These are phyloP conservation scores for Phytophthora nicotianae DNA, from an alignment of 352 stramenopile species.

Conservation along the genomic window DNA sequence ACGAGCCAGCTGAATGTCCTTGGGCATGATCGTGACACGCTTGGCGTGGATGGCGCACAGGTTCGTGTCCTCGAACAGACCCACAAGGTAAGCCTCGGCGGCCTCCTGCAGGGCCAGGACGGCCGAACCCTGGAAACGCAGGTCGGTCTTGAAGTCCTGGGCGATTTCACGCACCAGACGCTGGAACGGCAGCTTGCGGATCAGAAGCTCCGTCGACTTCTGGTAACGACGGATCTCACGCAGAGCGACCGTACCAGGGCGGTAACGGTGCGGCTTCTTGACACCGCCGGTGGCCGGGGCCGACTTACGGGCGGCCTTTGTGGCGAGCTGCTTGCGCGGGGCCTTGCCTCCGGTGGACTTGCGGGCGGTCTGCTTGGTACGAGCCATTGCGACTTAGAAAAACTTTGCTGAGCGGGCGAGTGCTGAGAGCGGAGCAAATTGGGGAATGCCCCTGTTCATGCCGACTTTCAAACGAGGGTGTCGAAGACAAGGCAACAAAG, in stretches of 20 bases:
- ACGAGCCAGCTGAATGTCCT: conserved; percentile 94
- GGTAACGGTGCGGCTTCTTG: conserved; percentile 93
- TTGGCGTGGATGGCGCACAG: conserved; percentile 94
- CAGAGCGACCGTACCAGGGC: conserved; percentile 90
- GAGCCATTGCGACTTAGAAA: conserved; percentile 74
- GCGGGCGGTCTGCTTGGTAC: conserved; percentile 97
- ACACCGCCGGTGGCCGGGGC: conserved; percentile 91
- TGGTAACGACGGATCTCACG: conserved; percentile 98
- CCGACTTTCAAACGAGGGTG: conserved; percentile 3
- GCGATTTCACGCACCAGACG: conserved; percentile 94
- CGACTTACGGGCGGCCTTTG: conserved; percentile 93
- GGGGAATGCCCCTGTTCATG: conserved; percentile 37
- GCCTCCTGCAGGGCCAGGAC: conserved; percentile 90
- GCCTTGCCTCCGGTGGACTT: conserved; percentile 96
- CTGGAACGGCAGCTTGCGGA: conserved; percentile 97
- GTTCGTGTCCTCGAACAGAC: conserved; percentile 92
- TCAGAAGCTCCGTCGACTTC: conserved; percentile 95
- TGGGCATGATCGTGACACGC: conserved; percentile 94
- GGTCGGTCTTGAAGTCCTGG: conserved; percentile 89
- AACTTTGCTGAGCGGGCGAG: conserved; percentile 29
- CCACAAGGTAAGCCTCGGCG: conserved; percentile 85
- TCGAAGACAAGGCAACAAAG: conserved; percentile 4
- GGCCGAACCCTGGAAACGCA: conserved; percentile 89
- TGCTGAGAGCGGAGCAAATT: conserved; percentile 61
- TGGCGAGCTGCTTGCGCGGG: conserved; percentile 93